phyloP scores from a whole-genome alignment of 2,329 filamentous ascomycete species.

The Byssoonygena ceratinophila region DNA sequence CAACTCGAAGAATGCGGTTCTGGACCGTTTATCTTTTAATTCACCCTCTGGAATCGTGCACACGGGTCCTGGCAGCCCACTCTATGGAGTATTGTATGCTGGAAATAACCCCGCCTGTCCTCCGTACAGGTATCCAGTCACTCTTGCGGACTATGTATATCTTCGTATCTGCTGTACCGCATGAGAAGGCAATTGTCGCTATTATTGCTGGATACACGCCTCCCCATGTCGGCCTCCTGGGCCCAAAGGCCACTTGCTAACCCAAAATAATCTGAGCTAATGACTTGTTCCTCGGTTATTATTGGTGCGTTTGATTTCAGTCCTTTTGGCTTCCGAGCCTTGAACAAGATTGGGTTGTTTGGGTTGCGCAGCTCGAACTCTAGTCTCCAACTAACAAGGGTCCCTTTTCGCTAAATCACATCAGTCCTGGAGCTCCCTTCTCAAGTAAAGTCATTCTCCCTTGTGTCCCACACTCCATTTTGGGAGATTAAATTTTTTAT shows the following conservation, averaged over 20 bases:
- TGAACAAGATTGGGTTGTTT: constrained; percentile 13
- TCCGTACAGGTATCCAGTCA: constrained; percentile 2
- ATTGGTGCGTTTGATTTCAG: constrained; percentile 8
- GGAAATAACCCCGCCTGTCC: constrained; percentile 5
- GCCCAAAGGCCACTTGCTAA: constrained; percentile 1
- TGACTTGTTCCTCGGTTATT: neutral
- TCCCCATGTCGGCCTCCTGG: constrained; percentile 5
- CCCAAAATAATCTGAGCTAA: constrained; percentile 3
- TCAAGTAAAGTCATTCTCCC: neutral
- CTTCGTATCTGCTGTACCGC: constrained; percentile 9
- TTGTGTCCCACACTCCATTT: constrained; percentile 11
- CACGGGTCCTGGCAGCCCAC: constrained; percentile 7
- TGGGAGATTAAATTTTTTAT: constrained; percentile 7
- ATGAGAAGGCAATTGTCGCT: constrained; percentile 9
- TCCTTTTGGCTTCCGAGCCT: constrained; percentile 12
- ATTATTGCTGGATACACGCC: constrained; percentile 12
- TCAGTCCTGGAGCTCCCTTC: constrained; percentile 4
- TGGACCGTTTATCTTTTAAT: neutral
- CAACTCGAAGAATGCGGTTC: neutral
- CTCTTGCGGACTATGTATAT: neutral
- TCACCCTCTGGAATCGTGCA: no score
- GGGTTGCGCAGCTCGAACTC: constrained; percentile 11
- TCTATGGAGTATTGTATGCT: neutral
- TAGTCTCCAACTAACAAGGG: constrained; percentile 9
- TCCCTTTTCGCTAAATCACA: constrained; percentile 9